Evolutionary conservation across 192 early-diverging fungal genomes (phyloP).

Genomic region (Physocladia obscura): DNA sequence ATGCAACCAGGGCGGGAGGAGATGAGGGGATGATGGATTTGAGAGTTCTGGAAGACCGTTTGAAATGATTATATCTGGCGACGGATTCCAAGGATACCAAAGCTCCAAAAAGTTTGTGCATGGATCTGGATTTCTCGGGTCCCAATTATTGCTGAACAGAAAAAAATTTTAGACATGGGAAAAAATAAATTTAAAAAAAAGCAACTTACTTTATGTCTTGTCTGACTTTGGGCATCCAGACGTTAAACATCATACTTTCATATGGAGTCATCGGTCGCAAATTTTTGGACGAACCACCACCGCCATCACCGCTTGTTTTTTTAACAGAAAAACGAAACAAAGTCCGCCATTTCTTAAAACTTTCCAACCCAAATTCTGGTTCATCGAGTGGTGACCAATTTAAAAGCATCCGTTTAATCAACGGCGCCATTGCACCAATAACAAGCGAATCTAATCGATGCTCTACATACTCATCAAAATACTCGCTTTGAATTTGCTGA

Average conservation of each 20-base stretch:
- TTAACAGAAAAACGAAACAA: constrained; percentile 48
- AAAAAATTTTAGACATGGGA: background rate
- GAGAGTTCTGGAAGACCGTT: constrained; percentile 18
- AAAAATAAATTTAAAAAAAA: constrained; percentile 10
- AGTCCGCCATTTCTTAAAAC: constrained; percentile 57
- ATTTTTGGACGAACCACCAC: background rate
- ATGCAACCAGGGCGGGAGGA: constrained; percentile 71
- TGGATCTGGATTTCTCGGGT: constrained; percentile 63
- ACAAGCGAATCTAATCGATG: constrained; percentile 69
- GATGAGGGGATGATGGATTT: constrained; percentile 8
- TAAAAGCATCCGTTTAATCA: constrained; percentile 46
- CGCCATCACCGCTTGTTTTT: constrained; percentile 34
- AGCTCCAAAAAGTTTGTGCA: constrained; percentile 67
- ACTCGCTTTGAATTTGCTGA: constrained; percentile 54
- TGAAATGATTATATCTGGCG: constrained; percentile 4
- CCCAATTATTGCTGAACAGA: constrained; percentile 67
- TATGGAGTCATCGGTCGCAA: constrained; percentile 66
- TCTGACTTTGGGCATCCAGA: constrained; percentile 77
- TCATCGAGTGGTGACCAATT: constrained; percentile 69
- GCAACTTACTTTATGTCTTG: constrained; percentile 73
- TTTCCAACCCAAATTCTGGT: constrained; percentile 51
- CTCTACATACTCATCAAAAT: constrained; percentile 54
- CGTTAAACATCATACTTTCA: constrained; percentile 72
- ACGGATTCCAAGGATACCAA: constrained; percentile 52
- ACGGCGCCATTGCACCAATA: constrained; percentile 56